phyloP scores from a whole-genome alignment of 164 flowering plant species.

The Dillenia suffruticosa region DNA sequence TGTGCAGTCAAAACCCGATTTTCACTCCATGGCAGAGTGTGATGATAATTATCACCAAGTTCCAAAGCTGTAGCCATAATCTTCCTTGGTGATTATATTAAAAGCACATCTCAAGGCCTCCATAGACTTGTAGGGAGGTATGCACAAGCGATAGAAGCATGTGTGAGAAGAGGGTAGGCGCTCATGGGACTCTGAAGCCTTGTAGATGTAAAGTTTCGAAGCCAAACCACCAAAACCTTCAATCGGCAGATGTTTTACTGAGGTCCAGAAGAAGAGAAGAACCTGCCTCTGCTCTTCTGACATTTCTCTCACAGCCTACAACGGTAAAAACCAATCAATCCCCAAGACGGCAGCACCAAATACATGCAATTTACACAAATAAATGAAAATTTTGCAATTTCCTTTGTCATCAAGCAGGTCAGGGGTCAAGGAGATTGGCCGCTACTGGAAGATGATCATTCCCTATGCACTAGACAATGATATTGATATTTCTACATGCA shows the following conservation, averaged over 20 bases:
- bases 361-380: no score
- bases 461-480: no score
- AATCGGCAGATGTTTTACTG: slow-evolving; percentile 68
- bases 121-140: slow-evolving; percentile 49
- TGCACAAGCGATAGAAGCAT: slow-evolving; percentile 50
- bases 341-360: no score
- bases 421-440: no score
- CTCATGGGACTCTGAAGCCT: slow-evolving; percentile 33
- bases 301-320: slow-evolving; percentile 72
- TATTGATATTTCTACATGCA: no score
- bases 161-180: slow-evolving; percentile 73
- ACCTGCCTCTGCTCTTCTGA: slow-evolving; percentile 50
- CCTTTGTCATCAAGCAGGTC: no score
- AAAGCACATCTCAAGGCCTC: slow-evolving; percentile 40
- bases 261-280: slow-evolving; percentile 94
- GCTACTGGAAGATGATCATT: no score
- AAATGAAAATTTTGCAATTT: no score
- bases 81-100: slow-evolving; percentile 51
- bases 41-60: slow-evolving; percentile 29
- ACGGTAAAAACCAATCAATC: background rate
- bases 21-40: background rate
- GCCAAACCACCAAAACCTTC: slow-evolving; percentile 83
- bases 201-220: slow-evolving; percentile 56
- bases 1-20: slow-evolving; percentile 28
- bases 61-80: slow-evolving; percentile 71